Percentiles rank a stretch among this genome's conserved stretches.
These are phyloP conservation scores for Pezicula carpinea DNA, from an alignment of 2,329 filamentous ascomycete genomes.

Conservation along the genomic window DNA sequence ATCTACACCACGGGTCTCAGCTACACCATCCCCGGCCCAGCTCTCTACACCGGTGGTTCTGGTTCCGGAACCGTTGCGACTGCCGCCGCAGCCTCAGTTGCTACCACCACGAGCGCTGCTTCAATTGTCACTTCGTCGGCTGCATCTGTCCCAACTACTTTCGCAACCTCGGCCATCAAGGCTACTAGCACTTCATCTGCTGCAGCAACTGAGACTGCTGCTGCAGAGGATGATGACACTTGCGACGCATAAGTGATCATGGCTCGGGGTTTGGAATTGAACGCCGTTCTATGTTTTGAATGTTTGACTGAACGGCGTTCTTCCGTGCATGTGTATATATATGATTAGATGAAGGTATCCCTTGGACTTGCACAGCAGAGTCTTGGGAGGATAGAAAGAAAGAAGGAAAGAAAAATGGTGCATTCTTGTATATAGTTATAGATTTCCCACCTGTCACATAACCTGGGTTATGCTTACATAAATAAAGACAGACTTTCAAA, in stretches of 20 bases:
- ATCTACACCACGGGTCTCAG: slow-evolving; percentile 31
- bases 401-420: too few species aligned
- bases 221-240: neutral
- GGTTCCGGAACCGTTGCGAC: neutral
- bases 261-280: too few species aligned
- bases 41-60: slow-evolving; percentile 21
- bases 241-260: neutral
- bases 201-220: slow-evolving; percentile 8
- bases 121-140: neutral
- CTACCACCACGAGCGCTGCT: slow-evolving; percentile 1
- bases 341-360: too few species aligned
- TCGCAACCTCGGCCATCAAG: slow-evolving; percentile 8
- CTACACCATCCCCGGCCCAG: slow-evolving; percentile 35
- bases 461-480: too few species aligned
- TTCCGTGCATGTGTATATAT: too few species aligned
- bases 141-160: slow-evolving; percentile 6
- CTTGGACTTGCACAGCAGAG: too few species aligned
- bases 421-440: too few species aligned
- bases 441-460: too few species aligned
- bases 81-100: neutral
- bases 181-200: slow-evolving; percentile 14
- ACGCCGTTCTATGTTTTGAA: too few species aligned
- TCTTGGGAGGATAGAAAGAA: too few species aligned
- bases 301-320: too few species aligned
- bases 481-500: too few species aligned